phyloP scores from a whole-genome alignment of 495 filamentous ascomycete species.

The Neohortaea acidophila region DNA sequence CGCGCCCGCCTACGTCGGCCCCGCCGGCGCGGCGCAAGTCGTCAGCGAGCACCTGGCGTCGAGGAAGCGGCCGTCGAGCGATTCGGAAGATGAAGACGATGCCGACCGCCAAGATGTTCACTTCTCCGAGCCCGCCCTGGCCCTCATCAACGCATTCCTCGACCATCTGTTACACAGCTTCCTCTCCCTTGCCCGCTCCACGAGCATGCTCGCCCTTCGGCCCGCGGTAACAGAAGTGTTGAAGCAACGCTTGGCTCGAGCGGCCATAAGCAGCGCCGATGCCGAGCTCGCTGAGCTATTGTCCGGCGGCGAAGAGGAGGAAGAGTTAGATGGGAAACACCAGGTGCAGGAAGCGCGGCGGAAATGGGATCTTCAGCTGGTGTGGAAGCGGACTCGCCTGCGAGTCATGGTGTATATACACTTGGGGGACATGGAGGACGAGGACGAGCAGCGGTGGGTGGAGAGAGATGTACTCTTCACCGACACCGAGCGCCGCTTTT shows the following conservation, averaged over 20 bases:
- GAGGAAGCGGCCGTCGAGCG: slow-evolving; percentile 43
- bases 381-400: slow-evolving; percentile 83
- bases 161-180: slow-evolving; percentile 88
- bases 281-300: slow-evolving; percentile 82
- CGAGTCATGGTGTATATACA: slow-evolving; percentile 97
- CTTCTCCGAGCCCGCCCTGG: slow-evolving; percentile 60
- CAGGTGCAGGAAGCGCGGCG: slow-evolving; percentile 36
- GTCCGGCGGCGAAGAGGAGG: slow-evolving; percentile 57
- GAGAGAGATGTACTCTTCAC: slow-evolving; percentile 52
- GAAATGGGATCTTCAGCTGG: slow-evolving; percentile 70
- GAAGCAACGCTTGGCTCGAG: slow-evolving; percentile 72
- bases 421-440: slow-evolving; percentile 91
- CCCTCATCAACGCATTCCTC: slow-evolving; percentile 78
- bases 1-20: slow-evolving; percentile 73
- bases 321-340: slow-evolving; percentile 43
- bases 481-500: slow-evolving; percentile 37
- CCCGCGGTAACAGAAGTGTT: slow-evolving; percentile 77
- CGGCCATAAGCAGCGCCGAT: slow-evolving; percentile 76
- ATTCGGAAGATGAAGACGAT: slow-evolving; percentile 47
- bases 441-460: slow-evolving; percentile 81
- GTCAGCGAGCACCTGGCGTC: slow-evolving; percentile 75
- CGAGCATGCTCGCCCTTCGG: slow-evolving; percentile 60
- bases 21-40: slow-evolving; percentile 79
- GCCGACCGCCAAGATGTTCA: slow-evolving; percentile 37
- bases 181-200: slow-evolving; percentile 63